Conservation (phyloP, 345 rosid genomes). For the Streptanthus diversifolius region DNA sequence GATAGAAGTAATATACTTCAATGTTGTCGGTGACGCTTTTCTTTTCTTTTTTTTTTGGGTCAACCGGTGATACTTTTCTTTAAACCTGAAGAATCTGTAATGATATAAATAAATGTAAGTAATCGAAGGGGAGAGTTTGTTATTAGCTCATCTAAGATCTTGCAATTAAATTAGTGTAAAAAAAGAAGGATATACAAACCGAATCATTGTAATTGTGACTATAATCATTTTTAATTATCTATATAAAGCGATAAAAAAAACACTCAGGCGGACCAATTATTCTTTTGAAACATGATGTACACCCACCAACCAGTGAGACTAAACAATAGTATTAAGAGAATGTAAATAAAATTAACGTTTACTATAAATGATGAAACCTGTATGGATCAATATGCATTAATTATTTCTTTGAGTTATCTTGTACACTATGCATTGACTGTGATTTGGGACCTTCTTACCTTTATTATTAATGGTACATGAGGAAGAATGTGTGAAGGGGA, state of each 20-base stretch:
- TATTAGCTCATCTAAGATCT: not conserved
- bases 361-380: not conserved
- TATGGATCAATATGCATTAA: not conserved
- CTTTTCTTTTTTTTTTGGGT: not conserved
- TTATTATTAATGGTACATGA: not conserved
- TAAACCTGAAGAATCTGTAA: not conserved
- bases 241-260: not conserved
- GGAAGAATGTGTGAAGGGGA: not conserved
- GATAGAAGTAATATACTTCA: slow-evolving; percentile 9
- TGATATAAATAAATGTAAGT: not conserved
- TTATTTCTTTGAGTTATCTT: not conserved
- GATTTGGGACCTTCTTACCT: not conserved
- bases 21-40: slow-evolving; percentile 19
- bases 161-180: not conserved
- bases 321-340: not conserved
- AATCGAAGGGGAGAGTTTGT: not conserved
- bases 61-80: not conserved
- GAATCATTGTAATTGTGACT: not conserved
- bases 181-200: not conserved
- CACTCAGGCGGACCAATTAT: not conserved
- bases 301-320: not conserved
- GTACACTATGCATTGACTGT: not conserved
- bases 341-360: not conserved
- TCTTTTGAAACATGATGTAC: not conserved
- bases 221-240: not conserved